phyloP scores from a whole-genome alignment of 1,284 basidiomycete species.

The Irpex sp. region DNA sequence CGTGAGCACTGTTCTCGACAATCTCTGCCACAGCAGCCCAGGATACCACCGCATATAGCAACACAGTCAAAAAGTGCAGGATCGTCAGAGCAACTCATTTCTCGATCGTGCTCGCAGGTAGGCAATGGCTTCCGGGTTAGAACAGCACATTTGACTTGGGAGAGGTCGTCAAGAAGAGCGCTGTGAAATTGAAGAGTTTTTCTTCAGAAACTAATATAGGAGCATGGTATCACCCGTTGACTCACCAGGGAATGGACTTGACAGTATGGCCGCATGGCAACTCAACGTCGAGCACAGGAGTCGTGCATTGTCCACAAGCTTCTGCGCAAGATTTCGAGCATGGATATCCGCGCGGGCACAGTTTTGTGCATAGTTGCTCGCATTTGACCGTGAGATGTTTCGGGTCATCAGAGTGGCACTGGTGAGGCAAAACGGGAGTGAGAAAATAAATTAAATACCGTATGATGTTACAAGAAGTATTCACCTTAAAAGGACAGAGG shows the following conservation, averaged over 20 bases:
- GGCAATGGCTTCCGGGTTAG: constrained; percentile 44
- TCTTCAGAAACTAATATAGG: constrained; percentile 29
- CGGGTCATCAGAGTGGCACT: constrained; percentile 70
- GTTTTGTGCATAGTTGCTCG: constrained; percentile 44
- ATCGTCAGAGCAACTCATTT: constrained; percentile 45
- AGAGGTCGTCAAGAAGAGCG: background rate
- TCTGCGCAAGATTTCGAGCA: constrained; percentile 53
- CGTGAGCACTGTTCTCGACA: constrained; percentile 48
- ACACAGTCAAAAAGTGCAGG: constrained; percentile 38
- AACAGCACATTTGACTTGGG: constrained; percentile 11
- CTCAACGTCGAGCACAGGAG: constrained; percentile 41
- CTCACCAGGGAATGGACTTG: constrained; percentile 54
- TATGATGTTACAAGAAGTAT: background rate
- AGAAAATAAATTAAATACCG: constrained; percentile 25
- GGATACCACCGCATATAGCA: constrained; percentile 38
- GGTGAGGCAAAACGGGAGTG: background rate
- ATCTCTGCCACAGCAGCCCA: constrained; percentile 54
- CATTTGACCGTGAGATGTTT: constrained; percentile 52
- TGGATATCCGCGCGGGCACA: constrained; percentile 58
- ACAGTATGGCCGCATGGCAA: constrained; percentile 63
- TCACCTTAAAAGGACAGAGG: constrained; percentile 52
- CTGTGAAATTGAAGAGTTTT: background rate
- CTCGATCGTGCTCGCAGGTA: constrained; percentile 52
- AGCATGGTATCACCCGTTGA: constrained; percentile 4
- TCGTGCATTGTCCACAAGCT: constrained; percentile 54